Evolutionary conservation across 768 basidiomycete genomes (phyloP), one percentile per base, ranked within the genome.

Genomic region (Suillus subaureus): DNA sequence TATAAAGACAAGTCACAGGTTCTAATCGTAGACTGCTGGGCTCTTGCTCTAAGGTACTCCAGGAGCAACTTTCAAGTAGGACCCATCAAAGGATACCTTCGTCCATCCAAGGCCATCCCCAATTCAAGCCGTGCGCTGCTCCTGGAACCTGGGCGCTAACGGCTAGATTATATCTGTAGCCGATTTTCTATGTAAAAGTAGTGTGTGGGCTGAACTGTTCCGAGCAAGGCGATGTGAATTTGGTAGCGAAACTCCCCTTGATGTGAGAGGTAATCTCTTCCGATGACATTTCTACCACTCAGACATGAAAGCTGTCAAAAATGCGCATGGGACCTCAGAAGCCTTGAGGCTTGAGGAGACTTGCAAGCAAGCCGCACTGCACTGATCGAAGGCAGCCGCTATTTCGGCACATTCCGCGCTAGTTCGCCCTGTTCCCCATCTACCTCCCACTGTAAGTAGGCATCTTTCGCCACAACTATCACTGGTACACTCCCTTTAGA

Each of bases 351-450:
- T 31, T 4, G 42, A 37, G 15, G 39, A 42, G 15, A 31, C 39
- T 54, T 54, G 28, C 16, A 55, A 55, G 54, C 21, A 31, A 33
- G 18, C n/a, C n/a, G n/a, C 51, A 39, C 13, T 16, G 15, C 40
- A 49, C 13, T 49, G 23, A 12, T 31, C 5, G 52, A 55, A 55
- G 52, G 52, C 31, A 54, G 54, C 33, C 31, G 33, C 51, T 31
- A 8, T 37, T 42, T 75, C 74, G 74, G 76, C 72, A 77, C 69
- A 23, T 77, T 69, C 76, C 78, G 76, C 40, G 49, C 63, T 62
- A 35, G 26, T 35, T 55, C 23, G 64, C 71, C 66, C 61, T 69
- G 68, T 49, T 66, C 70, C 69, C 69, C 33, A 33, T 71, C 66
- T 66, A 54, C 63, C 21, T 45, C 55, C 61, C 61, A 45, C 21